Evolutionary conservation across 2,329 filamentous ascomycete species (phyloP).

Genomic region (Trichophaea hybrida): DNA sequence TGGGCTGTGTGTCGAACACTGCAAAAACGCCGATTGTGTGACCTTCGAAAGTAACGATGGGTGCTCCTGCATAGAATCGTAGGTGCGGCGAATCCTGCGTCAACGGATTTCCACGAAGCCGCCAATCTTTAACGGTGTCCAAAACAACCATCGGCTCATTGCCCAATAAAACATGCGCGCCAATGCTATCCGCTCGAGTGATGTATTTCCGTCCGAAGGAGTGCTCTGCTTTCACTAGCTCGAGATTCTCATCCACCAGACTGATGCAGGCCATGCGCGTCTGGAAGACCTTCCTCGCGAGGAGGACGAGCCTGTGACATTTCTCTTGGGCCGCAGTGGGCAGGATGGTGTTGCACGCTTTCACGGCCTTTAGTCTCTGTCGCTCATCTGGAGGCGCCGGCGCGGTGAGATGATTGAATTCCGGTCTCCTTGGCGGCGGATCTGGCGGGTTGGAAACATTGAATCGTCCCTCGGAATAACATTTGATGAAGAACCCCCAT

Average conservation of each 20-base stretch:
- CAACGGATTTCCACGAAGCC: conserved; percentile 29
- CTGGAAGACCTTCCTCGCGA: conserved; percentile 27
- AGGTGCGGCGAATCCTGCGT: conserved; percentile 27
- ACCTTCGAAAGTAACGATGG: conserved; percentile 28
- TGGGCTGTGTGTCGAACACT: conserved; percentile 27
- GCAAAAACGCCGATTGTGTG: conserved; percentile 29
- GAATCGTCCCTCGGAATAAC: conserved; percentile 29
- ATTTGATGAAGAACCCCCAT: conserved; percentile 25
- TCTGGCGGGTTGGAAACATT: conserved; percentile 30
- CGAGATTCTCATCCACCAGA: conserved; percentile 29
- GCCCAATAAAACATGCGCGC: conserved; percentile 31
- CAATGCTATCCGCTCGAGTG: conserved; percentile 29
- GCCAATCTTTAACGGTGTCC: conserved; percentile 31
- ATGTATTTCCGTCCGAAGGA: conserved; percentile 27
- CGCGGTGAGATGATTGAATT: conserved; percentile 28
- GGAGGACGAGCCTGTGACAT: conserved; percentile 21
- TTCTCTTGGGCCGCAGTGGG: conserved; percentile 20
- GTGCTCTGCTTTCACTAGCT: conserved; percentile 29
- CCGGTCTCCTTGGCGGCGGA: conserved; percentile 26
- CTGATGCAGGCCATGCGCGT: conserved; percentile 29
- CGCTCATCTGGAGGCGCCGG: conserved; percentile 28
- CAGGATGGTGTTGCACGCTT: conserved; percentile 25
- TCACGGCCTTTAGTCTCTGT: conserved; percentile 23
- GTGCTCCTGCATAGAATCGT: conserved; percentile 32
- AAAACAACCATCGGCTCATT: conserved; percentile 29